These are phyloP conservation scores for Phytophthora vignae DNA, from an alignment of 352 stramenopile species.

Conservation along the genomic window DNA sequence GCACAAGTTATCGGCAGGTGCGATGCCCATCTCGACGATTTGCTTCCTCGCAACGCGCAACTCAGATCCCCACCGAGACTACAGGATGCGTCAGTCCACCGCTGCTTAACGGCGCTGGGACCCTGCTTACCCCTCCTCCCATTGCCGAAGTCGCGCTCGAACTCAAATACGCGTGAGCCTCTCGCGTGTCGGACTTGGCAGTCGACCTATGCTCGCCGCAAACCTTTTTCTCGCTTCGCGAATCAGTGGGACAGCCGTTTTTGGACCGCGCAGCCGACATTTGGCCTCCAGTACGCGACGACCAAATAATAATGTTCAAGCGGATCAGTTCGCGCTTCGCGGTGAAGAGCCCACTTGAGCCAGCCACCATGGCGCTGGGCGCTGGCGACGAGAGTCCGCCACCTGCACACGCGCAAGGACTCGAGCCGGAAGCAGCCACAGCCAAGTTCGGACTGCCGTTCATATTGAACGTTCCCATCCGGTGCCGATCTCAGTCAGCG, in stretches of 20 bases:
- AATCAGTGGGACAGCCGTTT: neutral
- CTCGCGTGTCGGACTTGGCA: neutral
- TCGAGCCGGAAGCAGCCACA: neutral
- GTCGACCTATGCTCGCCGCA: neutral
- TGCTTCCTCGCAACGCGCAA: neutral
- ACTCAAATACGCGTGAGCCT: too few relatives aligned
- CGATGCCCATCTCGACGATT: neutral
- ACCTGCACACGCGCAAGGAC: neutral
- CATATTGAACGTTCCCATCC: conserved; percentile 31
- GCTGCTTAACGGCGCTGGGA: too few relatives aligned
- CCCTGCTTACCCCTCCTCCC: too few relatives aligned
- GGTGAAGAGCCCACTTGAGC: neutral
- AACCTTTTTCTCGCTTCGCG: neutral
- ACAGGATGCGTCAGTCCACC: too few relatives aligned
- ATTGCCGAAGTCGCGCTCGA: too few relatives aligned
- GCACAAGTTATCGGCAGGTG: too few relatives aligned
- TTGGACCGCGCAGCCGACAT: neutral
- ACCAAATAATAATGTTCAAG: conserved; percentile 1
- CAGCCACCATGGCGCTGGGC: neutral
- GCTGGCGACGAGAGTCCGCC: neutral
- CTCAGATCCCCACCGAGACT: neutral
- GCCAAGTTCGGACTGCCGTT: conserved; percentile 32
- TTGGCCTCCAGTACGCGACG: neutral
- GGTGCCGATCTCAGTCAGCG: conserved; percentile 3
- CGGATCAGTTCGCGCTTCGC: neutral